Evolutionary conservation across 2,329 filamentous ascomycete genomes (phyloP), one percentile per base, ranked within the genome.

Genomic region (Alternaria dauci): DNA sequence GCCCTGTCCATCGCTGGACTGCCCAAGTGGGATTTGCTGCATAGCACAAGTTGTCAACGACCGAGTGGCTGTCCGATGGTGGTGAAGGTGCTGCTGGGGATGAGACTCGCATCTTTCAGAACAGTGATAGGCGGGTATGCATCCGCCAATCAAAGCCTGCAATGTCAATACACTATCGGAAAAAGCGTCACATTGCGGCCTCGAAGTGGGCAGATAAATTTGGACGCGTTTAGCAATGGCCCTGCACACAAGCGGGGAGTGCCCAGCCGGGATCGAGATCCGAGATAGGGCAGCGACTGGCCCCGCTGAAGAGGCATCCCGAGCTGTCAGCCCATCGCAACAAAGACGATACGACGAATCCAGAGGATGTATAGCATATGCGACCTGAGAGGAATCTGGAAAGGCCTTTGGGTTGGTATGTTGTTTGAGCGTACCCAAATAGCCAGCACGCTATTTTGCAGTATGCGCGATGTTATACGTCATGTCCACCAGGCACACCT

Each of bases 251-350:
- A 8, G 32, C 39, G 39, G 44, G 44, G 46, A 46, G 51, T 32
- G 23, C 36, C 36, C 28, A 32, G 52, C 30, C 32, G 32, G 39
- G 57, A 59, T 59, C 57, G 46, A 46, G 46, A 59, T 59, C 39
- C 38, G 30, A 51, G 20, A 12, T 3, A 50, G 52, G 18, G 34
- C 52, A 23, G 46, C 52, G 14, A 38, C 12, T 38, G 25, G 30
- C 43, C 46, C 51, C 52, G 39, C 46, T 18, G 26, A 44, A 30
- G 39, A 41, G 26, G 38, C 52, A 43, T 51, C 46, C 46, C 25
- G 18, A 14, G 46, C 57, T 25, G 23, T 7, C 23, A 44, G 16
- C 7, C 32, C 9, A 9, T 23, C 30, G 25, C 46, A 43, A 25
- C 32, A n/a, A 11, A 44, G 25, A 51, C 34, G 16, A 9, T 20